Evolutionary conservation across 2,329 filamentous ascomycete genomes (phyloP), one percentile per base, ranked within the genome.

Genomic region (Sporothrix pallida): DNA sequence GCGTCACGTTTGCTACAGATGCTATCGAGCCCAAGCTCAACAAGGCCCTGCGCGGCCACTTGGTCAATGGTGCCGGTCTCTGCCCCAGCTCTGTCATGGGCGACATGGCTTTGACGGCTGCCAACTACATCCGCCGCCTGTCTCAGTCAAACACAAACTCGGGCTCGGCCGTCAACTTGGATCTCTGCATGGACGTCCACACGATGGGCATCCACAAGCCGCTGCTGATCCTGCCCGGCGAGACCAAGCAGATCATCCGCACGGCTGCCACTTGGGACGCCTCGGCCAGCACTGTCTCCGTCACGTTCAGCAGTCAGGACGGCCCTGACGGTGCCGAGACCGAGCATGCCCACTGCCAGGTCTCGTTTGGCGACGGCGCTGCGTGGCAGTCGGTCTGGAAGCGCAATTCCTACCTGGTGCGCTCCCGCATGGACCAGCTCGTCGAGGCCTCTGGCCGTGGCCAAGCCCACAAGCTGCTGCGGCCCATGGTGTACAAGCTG

Each of bases 401-500:
- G 50, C 58, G 52, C 50, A 72, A 42, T 7, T n/a, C 50, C 31
- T 93, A 94, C 79, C 85, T 94, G 44, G 89, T 95, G 79, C 88
- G 89, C 78, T 86, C 85, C 31, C 88, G 90, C 73, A 86, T 91
- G 72, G 84, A 89, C 26, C 82, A 84, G 42, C 85, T 91, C 1
- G 91, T 89, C 74, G 90, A 92, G 72, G 83, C 88, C 77, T 86
- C 84, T 42, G 92, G 92, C 48, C 37, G 87, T 87, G 73, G 91
- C 91, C 44, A 91, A 92, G 65, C 37, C 31, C 62, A 67, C 80
- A 92, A 92, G 82, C 87, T 94, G 91, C 68, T 89, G 91, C 37
- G 91, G 91, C 46, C 62, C 62, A 88, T 94, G 83, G 91, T 91
- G 17, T 96, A 96, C 86, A 95, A 94, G 83, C 86, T 89, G 0